Evolutionary conservation across 768 basidiomycete species (phyloP), one percentile per base, ranked within the genome.

Genomic region (Tylopilus subfusipes): DNA sequence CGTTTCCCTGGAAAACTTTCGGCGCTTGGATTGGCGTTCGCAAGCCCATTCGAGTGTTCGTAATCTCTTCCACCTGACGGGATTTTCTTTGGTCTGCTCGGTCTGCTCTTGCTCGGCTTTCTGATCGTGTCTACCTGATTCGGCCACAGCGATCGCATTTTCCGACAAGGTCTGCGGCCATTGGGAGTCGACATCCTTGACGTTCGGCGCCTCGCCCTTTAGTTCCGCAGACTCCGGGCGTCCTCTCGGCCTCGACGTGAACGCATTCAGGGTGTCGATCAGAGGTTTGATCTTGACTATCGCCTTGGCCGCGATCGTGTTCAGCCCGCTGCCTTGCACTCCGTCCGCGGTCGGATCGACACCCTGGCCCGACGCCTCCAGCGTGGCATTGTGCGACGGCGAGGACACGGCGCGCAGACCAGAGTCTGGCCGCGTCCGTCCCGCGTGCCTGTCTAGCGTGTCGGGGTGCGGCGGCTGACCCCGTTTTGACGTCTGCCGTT

Each of bases 401-500:
- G 70, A 70, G 8, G 70, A 69, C 36, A 70, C 68, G n/a, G 51
- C 36, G 39, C 64, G 61, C 22, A 70, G 34, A 49, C 53, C 46
- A n/a, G 70, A 68, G 29, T 64, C 63, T 9, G 51, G 27, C 30
- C 43, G 54, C 31, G 53, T 4, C 25, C 45, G 61, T 27, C 25
- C 54, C n/a, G 21, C 3, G 38, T 5, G 33, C 10, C 1, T 13
- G 12, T 59, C 57, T 45, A 0, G 6, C 38, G 8, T 38, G 6
- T 57, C 55, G 38, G 45, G 24, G 18, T 27, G 43, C 18, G 24
- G 42, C 24, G 38, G 51, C 50, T 57, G 66, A 47, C 54, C 47
- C 24, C 68, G 65, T 53, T 76, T 77, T 45, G 72, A 53, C 33
- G 69, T 84, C 63, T 89, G 86, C 16, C 88, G 83, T 70, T 83